phyloP scores from a whole-genome alignment of 169 alveolate genomes.

The Cryptosporidium viatorum region DNA sequence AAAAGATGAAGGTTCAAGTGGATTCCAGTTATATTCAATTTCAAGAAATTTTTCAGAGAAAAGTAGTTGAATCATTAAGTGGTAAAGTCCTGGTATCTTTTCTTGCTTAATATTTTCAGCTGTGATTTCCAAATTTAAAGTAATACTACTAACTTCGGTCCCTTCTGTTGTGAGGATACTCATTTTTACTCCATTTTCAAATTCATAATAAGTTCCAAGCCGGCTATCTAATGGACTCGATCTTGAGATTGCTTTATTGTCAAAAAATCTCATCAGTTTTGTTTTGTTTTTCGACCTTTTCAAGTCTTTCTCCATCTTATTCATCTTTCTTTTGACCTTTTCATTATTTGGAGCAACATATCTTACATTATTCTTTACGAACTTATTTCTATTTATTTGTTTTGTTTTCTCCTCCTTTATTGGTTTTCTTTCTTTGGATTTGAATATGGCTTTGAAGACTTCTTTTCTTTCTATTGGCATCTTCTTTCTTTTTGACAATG shows the following conservation, averaged over 20 bases:
- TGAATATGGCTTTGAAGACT: slow-evolving; percentile 55
- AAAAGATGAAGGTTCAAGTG: slow-evolving; percentile 42
- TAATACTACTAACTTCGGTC: slow-evolving; percentile 44
- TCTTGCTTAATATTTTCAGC: slow-evolving; percentile 32
- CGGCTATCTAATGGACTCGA: slow-evolving; percentile 59
- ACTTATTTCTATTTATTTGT: slow-evolving; percentile 6
- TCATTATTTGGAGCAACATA: slow-evolving; percentile 31
- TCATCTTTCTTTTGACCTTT: neutral
- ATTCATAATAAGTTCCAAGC: slow-evolving; percentile 58
- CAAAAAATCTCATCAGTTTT: slow-evolving; percentile 23
- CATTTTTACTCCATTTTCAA: slow-evolving; percentile 46
- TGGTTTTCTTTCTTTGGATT: slow-evolving; percentile 52
- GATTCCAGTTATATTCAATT: slow-evolving; percentile 11
- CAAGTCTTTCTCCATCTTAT: slow-evolving; percentile 11
- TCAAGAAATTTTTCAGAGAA: slow-evolving; percentile 42
- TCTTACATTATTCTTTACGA: slow-evolving; percentile 36
- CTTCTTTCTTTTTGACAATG: neutral
- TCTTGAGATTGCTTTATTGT: slow-evolving; percentile 37
- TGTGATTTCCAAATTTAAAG: slow-evolving; percentile 31
- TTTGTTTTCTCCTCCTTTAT: slow-evolving; percentile 34
- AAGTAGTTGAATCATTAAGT: slow-evolving; percentile 44
- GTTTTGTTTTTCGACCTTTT: neutral
- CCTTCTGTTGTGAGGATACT: slow-evolving; percentile 66
- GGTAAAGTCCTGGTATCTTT: slow-evolving; percentile 63
- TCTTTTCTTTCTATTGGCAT: slow-evolving; percentile 71